These are phyloP conservation scores for Hypoxylon sp. DNA, from an alignment of 2,329 filamentous ascomycete genomes.

Conservation along the genomic window DNA sequence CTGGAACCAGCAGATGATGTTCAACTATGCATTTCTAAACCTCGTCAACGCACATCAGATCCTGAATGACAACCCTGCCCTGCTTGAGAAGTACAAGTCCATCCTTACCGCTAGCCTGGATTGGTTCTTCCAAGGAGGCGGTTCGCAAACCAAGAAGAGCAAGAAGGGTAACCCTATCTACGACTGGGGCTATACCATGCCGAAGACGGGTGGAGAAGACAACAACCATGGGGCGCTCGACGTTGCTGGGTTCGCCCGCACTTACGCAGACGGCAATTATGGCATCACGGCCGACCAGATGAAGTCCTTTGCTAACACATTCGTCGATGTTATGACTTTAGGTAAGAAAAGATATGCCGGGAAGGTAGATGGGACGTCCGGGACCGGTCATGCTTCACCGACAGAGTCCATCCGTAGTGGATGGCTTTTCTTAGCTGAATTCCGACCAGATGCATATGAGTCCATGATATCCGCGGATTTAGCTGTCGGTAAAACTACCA, in stretches of 20 bases:
- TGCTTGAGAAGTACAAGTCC: constrained; percentile 33
- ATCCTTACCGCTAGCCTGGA: constrained; percentile 37
- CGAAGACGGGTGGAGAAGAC: constrained; percentile 38
- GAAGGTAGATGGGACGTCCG: constrained; percentile 27
- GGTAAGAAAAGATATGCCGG: constrained; percentile 36
- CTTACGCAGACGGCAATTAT: constrained; percentile 38
- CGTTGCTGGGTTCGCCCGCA: constrained; percentile 41
- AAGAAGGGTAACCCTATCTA: constrained; percentile 40
- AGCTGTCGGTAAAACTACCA: constrained; percentile 29
- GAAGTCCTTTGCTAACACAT: constrained; percentile 44
- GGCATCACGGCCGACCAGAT: constrained; percentile 41
- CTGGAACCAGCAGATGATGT: constrained; percentile 49
- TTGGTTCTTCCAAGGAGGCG: constrained; percentile 43
- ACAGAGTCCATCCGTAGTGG: constrained; percentile 34
- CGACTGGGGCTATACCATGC: constrained; percentile 42
- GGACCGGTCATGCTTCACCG: constrained; percentile 22
- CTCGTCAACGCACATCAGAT: constrained; percentile 39
- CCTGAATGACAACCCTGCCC: constrained; percentile 37
- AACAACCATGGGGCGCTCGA: constrained; percentile 44
- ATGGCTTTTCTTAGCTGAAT: constrained; percentile 40
- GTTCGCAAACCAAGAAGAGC: constrained; percentile 31
- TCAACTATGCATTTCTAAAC: constrained; percentile 46
- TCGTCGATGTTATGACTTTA: constrained; percentile 46
- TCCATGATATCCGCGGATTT: constrained; percentile 40
- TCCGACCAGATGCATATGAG: constrained; percentile 39